phyloP scores from a whole-genome alignment of 1,139 yeast genomes.

The Sugiyamaella japonica region DNA sequence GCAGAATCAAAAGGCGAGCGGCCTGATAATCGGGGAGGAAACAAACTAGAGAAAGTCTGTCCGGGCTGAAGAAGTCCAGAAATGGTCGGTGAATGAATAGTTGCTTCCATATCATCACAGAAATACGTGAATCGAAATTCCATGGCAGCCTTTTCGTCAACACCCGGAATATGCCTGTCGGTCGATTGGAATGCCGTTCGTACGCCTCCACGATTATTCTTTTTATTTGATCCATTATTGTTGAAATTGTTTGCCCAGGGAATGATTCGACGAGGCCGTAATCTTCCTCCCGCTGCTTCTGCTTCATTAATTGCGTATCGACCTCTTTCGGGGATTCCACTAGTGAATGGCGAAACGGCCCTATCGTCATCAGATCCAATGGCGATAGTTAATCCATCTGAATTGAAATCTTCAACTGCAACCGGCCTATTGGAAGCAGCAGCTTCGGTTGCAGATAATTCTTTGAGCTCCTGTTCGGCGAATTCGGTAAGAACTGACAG shows the following conservation, averaged over 20 bases:
- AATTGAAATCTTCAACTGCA: constrained; percentile 31
- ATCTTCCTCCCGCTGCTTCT: constrained; percentile 58
- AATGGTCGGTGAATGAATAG: constrained; percentile 86
- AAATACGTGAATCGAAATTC: constrained; percentile 75
- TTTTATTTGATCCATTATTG: constrained; percentile 5
- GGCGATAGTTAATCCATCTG: constrained; percentile 20
- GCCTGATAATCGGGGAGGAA: constrained; percentile 31
- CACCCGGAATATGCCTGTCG: constrained; percentile 34
- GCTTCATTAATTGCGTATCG: constrained; percentile 60
- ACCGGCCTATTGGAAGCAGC: constrained; percentile 36
- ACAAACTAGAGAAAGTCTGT: constrained; percentile 41
- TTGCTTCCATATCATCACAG: constrained; percentile 82
- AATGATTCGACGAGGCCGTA: constrained; percentile 71
- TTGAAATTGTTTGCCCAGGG: constrained; percentile 60
- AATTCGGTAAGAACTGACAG: constrained; percentile 70
- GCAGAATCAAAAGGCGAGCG: constrained; percentile 17
- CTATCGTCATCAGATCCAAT: constrained; percentile 17
- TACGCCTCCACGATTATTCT: neutral
- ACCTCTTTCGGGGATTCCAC: constrained; percentile 16
- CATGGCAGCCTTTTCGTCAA: constrained; percentile 31
- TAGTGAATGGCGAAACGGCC: constrained; percentile 35
- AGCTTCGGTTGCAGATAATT: constrained; percentile 40
- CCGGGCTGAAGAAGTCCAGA: constrained; percentile 67
- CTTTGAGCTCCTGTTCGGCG: constrained; percentile 62
- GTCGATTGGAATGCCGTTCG: constrained; percentile 1